These are phyloP conservation scores for Grosmannia huntii DNA, from an alignment of 2,329 filamentous ascomycete species.

Conservation along the genomic window DNA sequence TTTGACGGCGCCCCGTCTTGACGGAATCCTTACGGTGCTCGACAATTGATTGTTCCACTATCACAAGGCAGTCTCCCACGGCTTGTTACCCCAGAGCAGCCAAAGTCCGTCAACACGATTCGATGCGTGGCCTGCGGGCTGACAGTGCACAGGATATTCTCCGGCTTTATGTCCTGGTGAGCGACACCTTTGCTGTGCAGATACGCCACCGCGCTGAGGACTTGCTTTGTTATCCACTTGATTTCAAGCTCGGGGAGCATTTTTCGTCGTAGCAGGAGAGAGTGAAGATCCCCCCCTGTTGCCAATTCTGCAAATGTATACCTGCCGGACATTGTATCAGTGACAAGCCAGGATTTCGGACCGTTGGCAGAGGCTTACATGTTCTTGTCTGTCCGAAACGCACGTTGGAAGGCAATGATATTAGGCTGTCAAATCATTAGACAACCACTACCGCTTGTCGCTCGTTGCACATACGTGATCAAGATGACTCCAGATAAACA, in stretches of 20 bases:
- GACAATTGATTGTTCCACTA: constrained; percentile 33
- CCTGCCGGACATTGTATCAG: constrained; percentile 19
- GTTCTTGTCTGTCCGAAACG: constrained; percentile 33
- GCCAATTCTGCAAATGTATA: constrained; percentile 47
- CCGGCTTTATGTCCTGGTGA: constrained; percentile 41
- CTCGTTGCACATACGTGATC: constrained; percentile 36
- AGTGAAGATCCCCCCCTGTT: constrained; percentile 39
- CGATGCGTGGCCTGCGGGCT: constrained; percentile 30
- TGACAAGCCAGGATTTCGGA: not conserved
- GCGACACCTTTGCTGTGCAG: constrained; percentile 36
- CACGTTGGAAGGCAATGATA: constrained; percentile 37
- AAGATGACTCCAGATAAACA: constrained; percentile 38
- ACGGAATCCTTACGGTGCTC: constrained; percentile 30
- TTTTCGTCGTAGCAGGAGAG: constrained; percentile 27
- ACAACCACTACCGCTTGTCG: not conserved
- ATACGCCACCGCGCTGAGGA: constrained; percentile 32
- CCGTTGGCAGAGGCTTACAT: constrained; percentile 23
- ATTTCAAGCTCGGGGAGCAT: constrained; percentile 27
- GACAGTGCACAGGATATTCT: constrained; percentile 37
- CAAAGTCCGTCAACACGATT: constrained; percentile 40
- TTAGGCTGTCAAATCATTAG: constrained; percentile 31
- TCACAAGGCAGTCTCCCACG: constrained; percentile 29
- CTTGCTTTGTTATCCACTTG: constrained; percentile 33
- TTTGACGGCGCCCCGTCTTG: too few relatives aligned
- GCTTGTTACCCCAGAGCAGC: constrained; percentile 29